Evolutionary conservation across 1,284 basidiomycete genomes (phyloP).

Genomic region (Ustilago sp.): DNA sequence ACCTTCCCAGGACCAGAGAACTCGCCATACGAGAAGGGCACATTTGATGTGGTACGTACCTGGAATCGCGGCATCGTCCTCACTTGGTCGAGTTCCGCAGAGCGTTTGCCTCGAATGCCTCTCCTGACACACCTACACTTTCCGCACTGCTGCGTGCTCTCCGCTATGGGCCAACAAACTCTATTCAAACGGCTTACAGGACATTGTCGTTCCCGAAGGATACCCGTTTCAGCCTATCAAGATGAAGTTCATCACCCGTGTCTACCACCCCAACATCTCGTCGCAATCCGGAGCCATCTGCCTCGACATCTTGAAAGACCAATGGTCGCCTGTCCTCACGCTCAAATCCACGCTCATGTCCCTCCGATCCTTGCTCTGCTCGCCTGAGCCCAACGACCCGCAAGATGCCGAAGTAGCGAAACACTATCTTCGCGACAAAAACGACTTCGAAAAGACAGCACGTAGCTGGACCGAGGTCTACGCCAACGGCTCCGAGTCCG

Average conservation of each 20-base stretch:
- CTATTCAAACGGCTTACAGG: constrained; percentile 72
- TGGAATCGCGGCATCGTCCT: not conserved
- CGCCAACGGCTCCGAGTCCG: constrained; percentile 56
- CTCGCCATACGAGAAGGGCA: constrained; percentile 93
- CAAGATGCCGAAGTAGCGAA: constrained; percentile 95
- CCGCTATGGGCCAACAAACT: not conserved
- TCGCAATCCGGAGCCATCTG: constrained; percentile 93
- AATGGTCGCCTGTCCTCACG: constrained; percentile 74
- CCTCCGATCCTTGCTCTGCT: constrained; percentile 92
- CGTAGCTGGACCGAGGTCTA: constrained; percentile 79
- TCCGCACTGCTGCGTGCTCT: not conserved
- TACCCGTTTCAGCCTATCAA: constrained; percentile 98
- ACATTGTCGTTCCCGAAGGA: constrained; percentile 89
- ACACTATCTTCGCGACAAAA: constrained; percentile 89
- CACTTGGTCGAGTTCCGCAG: not conserved
- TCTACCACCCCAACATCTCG: constrained; percentile 97
- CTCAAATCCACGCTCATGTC: constrained; percentile 97
- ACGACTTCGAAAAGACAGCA: constrained; percentile 90
- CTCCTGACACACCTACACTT: not conserved
- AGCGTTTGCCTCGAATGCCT: not conserved
- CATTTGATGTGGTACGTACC: constrained; percentile 84
- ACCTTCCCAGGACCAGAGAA: constrained; percentile 71
- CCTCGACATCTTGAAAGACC: constrained; percentile 78
- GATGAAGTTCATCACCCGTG: constrained; percentile 79
- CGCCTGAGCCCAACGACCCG: constrained; percentile 94